Base-by-base conservation (phyloP, 805 yeast genomes). In the Sugiyamaella chiloensis region DNA sequence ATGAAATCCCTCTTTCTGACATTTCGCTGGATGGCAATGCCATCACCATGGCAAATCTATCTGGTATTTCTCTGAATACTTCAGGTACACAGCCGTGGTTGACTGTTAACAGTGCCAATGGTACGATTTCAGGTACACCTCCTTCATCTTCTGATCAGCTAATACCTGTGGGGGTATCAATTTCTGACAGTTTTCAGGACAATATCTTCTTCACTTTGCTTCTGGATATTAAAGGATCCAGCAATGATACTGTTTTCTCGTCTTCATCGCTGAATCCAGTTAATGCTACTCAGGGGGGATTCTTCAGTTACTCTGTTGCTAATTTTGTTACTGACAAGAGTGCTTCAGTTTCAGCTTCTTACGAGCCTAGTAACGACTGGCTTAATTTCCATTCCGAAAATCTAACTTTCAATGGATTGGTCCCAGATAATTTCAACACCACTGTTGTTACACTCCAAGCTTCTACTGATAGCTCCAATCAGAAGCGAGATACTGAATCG, bases 71-170 rank as follows among this genome's bases (percentile, higher is more conserved):
- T 4, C 64, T 79, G 21, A 65, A 72, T 52, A 77, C 82, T 39
- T 95, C 96, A 6, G 62, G 65, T 40, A 61, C 66, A 41, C 68
- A 48, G 12, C 61, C 64, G 42, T 91, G 98, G 98, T 70, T 91
- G 42, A 56, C 69, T 1, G 89, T 76, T 61, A 76, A 81, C 62
- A 56, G 67, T 39, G 54, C 74, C 8, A 87, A 85, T 60, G 69
- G 76, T 61, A 83, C 95, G 0, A 73, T 91, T 47, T 63, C 66
- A 32, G 99, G 99, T 24, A 60, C 66, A 14, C 85, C 83, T 17
- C 87, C 88, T 2, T 55, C 61, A 4, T 77, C 81, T 35, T 71
- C 56, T 11, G 60, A 55, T 27, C 49, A 41, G 6, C 50, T 54
- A 42, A 40, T 52, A 34, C 34, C 47, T 8, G 57, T 82, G 23